Conservation (phyloP, 495 filamentous ascomycete genomes). For the Penicillium riverlandense region DNA sequence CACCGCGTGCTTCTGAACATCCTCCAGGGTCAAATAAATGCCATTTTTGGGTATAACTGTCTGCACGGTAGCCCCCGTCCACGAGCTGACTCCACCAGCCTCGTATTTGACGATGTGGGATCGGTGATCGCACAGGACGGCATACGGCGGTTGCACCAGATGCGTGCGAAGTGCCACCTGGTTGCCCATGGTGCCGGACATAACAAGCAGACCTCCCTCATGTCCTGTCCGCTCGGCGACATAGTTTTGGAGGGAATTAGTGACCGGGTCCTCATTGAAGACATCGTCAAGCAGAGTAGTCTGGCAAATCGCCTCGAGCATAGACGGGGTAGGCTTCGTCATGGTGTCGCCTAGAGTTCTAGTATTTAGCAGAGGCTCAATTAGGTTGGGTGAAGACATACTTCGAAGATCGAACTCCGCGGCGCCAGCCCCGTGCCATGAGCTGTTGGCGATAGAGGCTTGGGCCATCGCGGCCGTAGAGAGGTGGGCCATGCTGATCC, state of each 20-base stretch:
- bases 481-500: constrained; percentile 16
- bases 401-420: constrained; percentile 57
- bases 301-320: constrained; percentile 60
- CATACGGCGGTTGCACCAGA: constrained; percentile 42
- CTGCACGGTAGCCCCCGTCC: constrained; percentile 37
- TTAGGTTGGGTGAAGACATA: constrained; percentile 17
- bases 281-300: constrained; percentile 73
- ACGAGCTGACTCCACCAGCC: constrained; percentile 41
- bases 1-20: constrained; percentile 50
- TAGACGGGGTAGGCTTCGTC: constrained; percentile 75
- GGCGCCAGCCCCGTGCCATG: constrained; percentile 54
- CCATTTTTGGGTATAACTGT: constrained; percentile 49
- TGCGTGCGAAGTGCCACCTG: constrained; percentile 44
- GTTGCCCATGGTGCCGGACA: constrained; percentile 83
- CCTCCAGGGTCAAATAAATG: constrained; percentile 66
- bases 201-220: constrained; percentile 62
- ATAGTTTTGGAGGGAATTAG: constrained; percentile 61
- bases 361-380: constrained; percentile 4
- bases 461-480: constrained; percentile 13
- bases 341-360: constrained; percentile 56
- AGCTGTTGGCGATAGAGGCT: constrained; percentile 10
- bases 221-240: constrained; percentile 65
- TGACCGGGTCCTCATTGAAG: constrained; percentile 74
- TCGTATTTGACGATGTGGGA: constrained; percentile 44
- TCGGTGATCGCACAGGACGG: constrained; percentile 40